Conservation (phyloP, 2,329 filamentous ascomycete species). For the Ascochyta fabae region DNA sequence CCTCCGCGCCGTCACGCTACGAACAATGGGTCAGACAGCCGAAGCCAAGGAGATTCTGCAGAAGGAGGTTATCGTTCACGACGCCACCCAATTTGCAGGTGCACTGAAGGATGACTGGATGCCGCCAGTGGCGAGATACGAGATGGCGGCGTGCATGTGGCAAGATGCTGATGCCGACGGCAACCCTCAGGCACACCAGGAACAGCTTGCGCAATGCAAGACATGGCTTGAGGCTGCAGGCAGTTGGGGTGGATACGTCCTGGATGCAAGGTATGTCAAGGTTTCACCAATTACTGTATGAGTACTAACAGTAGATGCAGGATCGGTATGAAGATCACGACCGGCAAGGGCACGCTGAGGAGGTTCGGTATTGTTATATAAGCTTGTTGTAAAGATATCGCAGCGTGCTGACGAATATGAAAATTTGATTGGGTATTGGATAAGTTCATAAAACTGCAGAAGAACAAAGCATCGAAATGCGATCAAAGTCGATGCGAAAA, state of each 20-base stretch:
- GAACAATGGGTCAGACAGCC: constrained; percentile 66
- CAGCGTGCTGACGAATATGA: neutral
- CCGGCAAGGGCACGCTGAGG: constrained; percentile 68
- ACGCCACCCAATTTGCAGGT: constrained; percentile 63
- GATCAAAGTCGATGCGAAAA: neutral
- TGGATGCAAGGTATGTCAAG: constrained; percentile 67
- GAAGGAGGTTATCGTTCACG: constrained; percentile 66
- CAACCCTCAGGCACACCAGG: constrained; percentile 40
- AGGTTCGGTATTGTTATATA: constrained; percentile 33
- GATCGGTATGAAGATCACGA: constrained; percentile 75
- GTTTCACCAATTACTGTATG: neutral
- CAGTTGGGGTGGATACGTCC: constrained; percentile 73
- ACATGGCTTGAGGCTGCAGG: constrained; percentile 70
- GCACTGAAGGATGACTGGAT: constrained; percentile 72
- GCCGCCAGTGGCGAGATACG: constrained; percentile 79
- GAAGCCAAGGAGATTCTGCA: constrained; percentile 72
- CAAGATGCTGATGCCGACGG: constrained; percentile 60
- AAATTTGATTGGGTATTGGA: neutral
- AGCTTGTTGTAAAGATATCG: neutral
- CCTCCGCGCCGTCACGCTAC: constrained; percentile 68
- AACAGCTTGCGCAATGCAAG: constrained; percentile 67
- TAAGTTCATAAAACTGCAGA: neutral
- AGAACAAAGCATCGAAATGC: neutral
- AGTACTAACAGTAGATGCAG: constrained; percentile 22
- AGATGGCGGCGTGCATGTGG: constrained; percentile 85